Base-by-base conservation (phyloP, 345 rosid species). In the Turnera subulata region DNA sequence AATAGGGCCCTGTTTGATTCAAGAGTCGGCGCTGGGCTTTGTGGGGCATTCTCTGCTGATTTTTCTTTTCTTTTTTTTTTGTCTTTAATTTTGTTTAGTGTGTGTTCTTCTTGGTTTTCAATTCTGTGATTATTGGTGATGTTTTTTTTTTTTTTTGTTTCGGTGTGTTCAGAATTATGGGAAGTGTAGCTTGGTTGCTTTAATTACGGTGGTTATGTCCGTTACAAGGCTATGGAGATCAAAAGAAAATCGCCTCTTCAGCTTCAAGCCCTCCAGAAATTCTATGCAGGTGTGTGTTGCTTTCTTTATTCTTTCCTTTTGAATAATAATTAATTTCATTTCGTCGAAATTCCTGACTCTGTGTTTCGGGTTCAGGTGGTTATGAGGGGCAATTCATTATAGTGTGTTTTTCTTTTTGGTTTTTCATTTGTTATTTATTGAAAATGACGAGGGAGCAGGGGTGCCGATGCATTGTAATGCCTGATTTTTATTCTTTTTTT, bases 281-380 rank as follows among this genome's bases (percentile, higher is more conserved):
- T 80, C 59, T 92, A 82, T 73, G 72, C 76, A 46, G 88, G 97
- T 89, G n/a, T n/a, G n/a, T n/a, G n/a, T n/a, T n/a, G n/a, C n/a
- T n/a, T n/a, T n/a, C n/a, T n/a, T n/a, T 45, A 20, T 14, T 52
- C 14, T 47, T 16, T 24, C n/a, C n/a, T n/a, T n/a, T n/a, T n/a
- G n/a, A n/a, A n/a, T n/a, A n/a, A n/a, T n/a, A n/a, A n/a, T n/a
- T n/a, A n/a, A n/a, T n/a, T n/a, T n/a, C n/a, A n/a, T n/a, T n/a
- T n/a, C n/a, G n/a, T n/a, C n/a, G n/a, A n/a, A n/a, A n/a, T n/a
- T n/a, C n/a, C 0, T 48, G 40, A 16, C 11, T 18, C 29, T 24
- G 10, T 61, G 24, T 18, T 45, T 18, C 12, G 1, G 44, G 15
- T 22, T 33, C 5, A 17, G 32, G n/a, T n/a, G n/a, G n/a, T n/a